Evolutionary conservation across 176 grass and related monocot genomes (phyloP), one percentile per base, ranked within the genome.

Genomic region (Musa troglodytarum): DNA sequence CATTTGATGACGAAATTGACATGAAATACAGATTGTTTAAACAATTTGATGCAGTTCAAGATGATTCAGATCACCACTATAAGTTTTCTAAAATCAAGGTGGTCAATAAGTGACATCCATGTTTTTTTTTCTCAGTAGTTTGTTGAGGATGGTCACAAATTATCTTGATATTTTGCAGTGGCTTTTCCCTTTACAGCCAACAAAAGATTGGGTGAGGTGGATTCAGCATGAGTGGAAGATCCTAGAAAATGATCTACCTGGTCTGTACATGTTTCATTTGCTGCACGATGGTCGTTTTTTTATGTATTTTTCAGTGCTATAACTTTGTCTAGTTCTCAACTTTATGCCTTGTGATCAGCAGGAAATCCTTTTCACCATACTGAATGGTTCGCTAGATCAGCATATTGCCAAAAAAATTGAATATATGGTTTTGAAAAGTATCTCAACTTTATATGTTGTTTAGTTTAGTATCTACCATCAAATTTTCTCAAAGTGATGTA

Each of bases 181-280:
- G 9, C 34, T 43, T 54, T 73, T 64, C 1, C 78, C 8, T 79
- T 71, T 76, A 69, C 84, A 96, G 84, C 88, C 92, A 72, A 58
- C 80, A 25, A 92, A 87, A 69, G 74, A 75, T n/a, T 96, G 89
- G 89, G 82, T 84, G 26, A 89, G 80, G 82, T 75, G 68, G 73
- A 82, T 96, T 80, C 89, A 96, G 51, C 78, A 89, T 81, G 92
- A 96, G 20, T 96, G 92, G 92, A 92, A 85, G 77, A 50, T 92
- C 53, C 65, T 96, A 26, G 85, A 92, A 72, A 92, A 86, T 82
- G 92, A 96, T 82, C 85, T 96, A 76, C 92, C 87, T 53, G 89
- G 89, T 88, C 55, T 76, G 68, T 76, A 43, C 34, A 19, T 14
- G 50, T 55, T 52, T 73, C n/a, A 53, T 6, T 53, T 73, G 50